phyloP scores from a whole-genome alignment of 1,139 yeast genomes.

The Yamadazyma diospyri region DNA sequence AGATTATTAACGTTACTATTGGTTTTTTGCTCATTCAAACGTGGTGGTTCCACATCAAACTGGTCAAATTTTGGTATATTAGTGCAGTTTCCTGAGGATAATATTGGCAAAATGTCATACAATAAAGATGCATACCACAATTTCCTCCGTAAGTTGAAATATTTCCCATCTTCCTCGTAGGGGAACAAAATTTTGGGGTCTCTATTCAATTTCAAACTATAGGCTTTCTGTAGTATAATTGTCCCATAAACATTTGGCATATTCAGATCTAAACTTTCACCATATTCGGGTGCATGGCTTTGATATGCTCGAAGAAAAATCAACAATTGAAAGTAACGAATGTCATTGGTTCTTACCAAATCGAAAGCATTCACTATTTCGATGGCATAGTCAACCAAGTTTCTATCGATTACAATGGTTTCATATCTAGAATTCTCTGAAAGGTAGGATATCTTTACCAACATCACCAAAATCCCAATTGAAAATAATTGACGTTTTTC shows the following conservation, averaged over 20 bases:
- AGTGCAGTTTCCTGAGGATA: constrained; percentile 15
- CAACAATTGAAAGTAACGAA: neutral
- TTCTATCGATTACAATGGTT: too few species aligned
- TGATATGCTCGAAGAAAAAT: constrained; percentile 9
- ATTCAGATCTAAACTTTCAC: constrained; percentile 15
- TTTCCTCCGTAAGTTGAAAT: constrained; percentile 14
- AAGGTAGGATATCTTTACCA: constrained; percentile 3
- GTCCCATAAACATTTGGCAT: constrained; percentile 9
- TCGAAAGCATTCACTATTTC: constrained; percentile 5
- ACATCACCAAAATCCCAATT: constrained; percentile 1
- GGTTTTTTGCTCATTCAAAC: constrained; percentile 14
- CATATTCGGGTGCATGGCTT: constrained; percentile 20
- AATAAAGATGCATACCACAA: constrained; percentile 17
- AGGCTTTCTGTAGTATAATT: constrained; percentile 14
- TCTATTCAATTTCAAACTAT: constrained; percentile 12
- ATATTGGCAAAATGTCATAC: constrained; percentile 15
- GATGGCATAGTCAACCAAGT: constrained; percentile 2
- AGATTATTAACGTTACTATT: constrained; percentile 13
- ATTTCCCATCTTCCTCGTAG: neutral
- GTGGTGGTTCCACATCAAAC: constrained; percentile 20
- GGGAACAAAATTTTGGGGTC: constrained; percentile 11
- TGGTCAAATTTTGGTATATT: constrained; percentile 10
- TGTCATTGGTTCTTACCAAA: neutral
- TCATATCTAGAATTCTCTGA: too few species aligned
- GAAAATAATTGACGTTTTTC: neutral